phyloP scores from a whole-genome alignment of 352 stramenopile species.

The Globisporangium paddicum region DNA sequence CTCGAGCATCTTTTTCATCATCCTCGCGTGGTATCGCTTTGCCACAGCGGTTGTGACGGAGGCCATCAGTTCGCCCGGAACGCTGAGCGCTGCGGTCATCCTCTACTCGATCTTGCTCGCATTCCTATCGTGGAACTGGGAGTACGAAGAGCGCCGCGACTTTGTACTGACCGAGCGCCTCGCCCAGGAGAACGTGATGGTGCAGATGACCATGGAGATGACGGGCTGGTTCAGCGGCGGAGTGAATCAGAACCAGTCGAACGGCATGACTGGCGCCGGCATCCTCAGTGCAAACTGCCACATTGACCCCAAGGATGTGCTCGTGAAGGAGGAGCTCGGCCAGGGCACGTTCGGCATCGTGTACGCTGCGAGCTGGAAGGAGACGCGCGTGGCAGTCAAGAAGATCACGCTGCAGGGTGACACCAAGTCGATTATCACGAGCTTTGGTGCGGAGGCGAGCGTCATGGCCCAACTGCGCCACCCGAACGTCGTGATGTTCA shows the following conservation, averaged over 20 bases:
- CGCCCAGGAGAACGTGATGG: constrained; percentile 83
- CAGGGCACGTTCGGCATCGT: constrained; percentile 75
- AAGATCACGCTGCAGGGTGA: constrained; percentile 81
- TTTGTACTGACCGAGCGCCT: constrained; percentile 78
- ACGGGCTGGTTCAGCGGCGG: constrained; percentile 83
- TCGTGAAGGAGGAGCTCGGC: constrained; percentile 74
- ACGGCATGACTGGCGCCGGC: constrained; percentile 34
- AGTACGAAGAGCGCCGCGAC: constrained; percentile 84
- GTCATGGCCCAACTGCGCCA: constrained; percentile 83
- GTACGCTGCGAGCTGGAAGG: constrained; percentile 76
- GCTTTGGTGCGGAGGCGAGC: constrained; percentile 74
- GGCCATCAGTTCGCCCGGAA: constrained; percentile 57
- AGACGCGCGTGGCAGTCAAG: constrained; percentile 79
- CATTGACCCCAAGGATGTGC: constrained; percentile 80
- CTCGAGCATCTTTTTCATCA: constrained; percentile 75
- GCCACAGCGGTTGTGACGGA: constrained; percentile 21
- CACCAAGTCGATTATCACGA: constrained; percentile 78
- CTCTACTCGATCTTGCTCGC: constrained; percentile 76
- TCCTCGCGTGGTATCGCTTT: constrained; percentile 69
- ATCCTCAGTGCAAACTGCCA: constrained; percentile 79
- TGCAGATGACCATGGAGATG: constrained; percentile 89
- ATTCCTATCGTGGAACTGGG: constrained; percentile 85
- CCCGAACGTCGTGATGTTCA: constrained; percentile 88
- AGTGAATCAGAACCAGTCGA: constrained; percentile 43
- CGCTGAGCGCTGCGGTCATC: constrained; percentile 62